Conservation (phyloP, 208 protist species). For the Novymonas esmeraldas region DNA sequence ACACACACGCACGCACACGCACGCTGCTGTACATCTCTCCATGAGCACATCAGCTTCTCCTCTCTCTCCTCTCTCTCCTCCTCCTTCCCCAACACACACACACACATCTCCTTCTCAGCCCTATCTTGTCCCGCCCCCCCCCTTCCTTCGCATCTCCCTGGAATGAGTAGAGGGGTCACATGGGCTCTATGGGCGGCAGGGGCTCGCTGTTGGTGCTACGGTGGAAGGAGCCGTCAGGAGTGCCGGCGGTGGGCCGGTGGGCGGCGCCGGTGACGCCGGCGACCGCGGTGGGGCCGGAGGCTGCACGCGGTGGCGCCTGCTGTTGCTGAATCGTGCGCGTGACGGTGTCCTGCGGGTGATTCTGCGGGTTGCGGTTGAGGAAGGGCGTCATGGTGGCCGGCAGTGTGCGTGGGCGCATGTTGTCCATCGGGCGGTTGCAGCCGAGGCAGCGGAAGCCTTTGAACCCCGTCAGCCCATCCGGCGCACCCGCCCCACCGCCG, state of each 20-base stretch:
- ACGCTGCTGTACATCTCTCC: neutral
- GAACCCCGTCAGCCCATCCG: conserved; percentile 86
- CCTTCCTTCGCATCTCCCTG: neutral
- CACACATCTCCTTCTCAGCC: neutral
- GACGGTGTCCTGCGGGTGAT: conserved; percentile 62
- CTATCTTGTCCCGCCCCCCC: neutral
- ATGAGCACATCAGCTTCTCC: too few relatives aligned
- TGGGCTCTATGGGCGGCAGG: conserved; percentile 29
- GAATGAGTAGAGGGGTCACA: too few relatives aligned
- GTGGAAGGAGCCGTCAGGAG: conserved; percentile 18
- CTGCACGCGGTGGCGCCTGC: conserved; percentile 34
- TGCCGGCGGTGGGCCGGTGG: neutral
- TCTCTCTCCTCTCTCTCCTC: too few relatives aligned
- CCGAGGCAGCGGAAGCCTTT: conserved; percentile 89
- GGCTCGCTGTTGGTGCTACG: conserved; percentile 34
- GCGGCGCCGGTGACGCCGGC: neutral
- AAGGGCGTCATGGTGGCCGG: conserved; percentile 66
- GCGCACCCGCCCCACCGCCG: conserved; percentile 24
- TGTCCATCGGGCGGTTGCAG: conserved; percentile 86
- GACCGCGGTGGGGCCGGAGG: neutral
- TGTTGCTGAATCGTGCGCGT: conserved; percentile 74
- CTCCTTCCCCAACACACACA: too few relatives aligned
- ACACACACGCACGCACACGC: neutral
- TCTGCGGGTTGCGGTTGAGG: conserved; percentile 80
- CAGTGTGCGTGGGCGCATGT: conserved; percentile 69